A percentile compares a stretch with the other conserved stretches of the same genome.
Conservation (phyloP, 805 yeast genomes). For the Komagataella populi region DNA sequence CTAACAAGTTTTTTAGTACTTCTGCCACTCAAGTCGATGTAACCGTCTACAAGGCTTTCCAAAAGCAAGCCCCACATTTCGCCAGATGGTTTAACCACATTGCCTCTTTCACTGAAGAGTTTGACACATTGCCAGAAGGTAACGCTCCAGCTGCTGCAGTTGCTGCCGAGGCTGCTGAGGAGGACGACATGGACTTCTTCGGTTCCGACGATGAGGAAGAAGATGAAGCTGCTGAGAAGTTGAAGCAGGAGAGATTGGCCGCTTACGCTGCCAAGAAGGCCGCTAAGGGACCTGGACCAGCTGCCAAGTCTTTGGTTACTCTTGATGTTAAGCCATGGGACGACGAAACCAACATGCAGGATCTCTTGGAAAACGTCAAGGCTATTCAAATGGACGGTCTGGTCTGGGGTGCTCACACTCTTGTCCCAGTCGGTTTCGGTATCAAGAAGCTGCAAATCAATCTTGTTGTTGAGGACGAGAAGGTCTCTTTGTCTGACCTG, state of each 20-base stretch:
- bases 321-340: constrained; percentile 99
- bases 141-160: constrained; percentile 49
- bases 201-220: constrained; percentile 85
- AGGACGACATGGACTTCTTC: constrained; percentile 88
- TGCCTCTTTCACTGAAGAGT: constrained; percentile 83
- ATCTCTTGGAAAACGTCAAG: constrained; percentile 79
- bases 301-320: constrained; percentile 96
- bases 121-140: constrained; percentile 72
- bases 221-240: constrained; percentile 93
- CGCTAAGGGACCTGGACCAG: constrained; percentile 93
- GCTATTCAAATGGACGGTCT: constrained; percentile 83
- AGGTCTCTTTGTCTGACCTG: constrained; percentile 87
- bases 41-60: constrained; percentile 87
- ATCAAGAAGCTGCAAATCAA: constrained; percentile 98
- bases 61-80: constrained; percentile 82
- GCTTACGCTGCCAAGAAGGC: constrained; percentile 97
- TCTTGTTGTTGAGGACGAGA: constrained; percentile 94
- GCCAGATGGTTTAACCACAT: constrained; percentile 99
- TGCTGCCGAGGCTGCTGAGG: constrained; percentile 69
- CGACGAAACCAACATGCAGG: constrained; percentile 94
- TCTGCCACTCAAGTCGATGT: constrained; percentile 95
- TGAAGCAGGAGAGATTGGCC: constrained; percentile 96
- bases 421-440: constrained; percentile 97
- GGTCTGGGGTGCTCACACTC: constrained; percentile 95
- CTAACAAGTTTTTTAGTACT: constrained; percentile 31